Base-by-base conservation (phyloP, 176 grass and related monocot genomes). In the Olyra latifolia region DNA sequence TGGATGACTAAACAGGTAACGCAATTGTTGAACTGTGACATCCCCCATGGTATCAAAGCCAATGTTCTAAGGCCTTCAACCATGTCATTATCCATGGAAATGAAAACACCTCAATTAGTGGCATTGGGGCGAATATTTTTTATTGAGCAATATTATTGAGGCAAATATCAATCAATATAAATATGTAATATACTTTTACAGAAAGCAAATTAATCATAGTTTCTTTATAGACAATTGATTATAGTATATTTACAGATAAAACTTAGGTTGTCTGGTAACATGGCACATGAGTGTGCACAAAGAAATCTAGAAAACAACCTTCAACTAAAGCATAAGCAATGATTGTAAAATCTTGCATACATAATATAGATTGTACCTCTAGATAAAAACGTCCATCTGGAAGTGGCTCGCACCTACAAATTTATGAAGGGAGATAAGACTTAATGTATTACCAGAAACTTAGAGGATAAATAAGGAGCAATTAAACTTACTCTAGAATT, bases 321-420 rank as follows among this genome's bases (percentile, higher is more conserved):
- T 35, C 32, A 76, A 44, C 48, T 83, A 30, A 48, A 80, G 45
- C 24, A 65, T 45, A 32, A 78, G 38, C 4, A 49, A 60, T 56
- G 9, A 49, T 73, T 30, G 55, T 67, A 73, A 70, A 54, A 71
- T 67, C 6, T 72, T 23, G 35, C 39, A 53, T 81, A 50, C 35
- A 80, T 10, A 69, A 75, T 48, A 79, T 62, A 16, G 57, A 55
- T 64, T 47, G 71, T 91, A 93, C 96, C 92, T 99, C 90, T 69
- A 95, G 72, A 89, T 91, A 99, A 82, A 95, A 95, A 19, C 96
- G 88, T 32, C 92, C 96, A 91, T 99, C 96, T 76, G 92, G 92
- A 88, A 99, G 90, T 79, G 92, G 90, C 61, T 99, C 88, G 15
- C 92, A 99, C 90, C 96, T 99, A 82, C 23, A 83, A 49, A 74